A percentile compares a stretch with the other conserved stretches of the same genome.
phyloP scores from a whole-genome alignment of 2,329 filamentous ascomycete genomes.

The Stemphylium beticola region DNA sequence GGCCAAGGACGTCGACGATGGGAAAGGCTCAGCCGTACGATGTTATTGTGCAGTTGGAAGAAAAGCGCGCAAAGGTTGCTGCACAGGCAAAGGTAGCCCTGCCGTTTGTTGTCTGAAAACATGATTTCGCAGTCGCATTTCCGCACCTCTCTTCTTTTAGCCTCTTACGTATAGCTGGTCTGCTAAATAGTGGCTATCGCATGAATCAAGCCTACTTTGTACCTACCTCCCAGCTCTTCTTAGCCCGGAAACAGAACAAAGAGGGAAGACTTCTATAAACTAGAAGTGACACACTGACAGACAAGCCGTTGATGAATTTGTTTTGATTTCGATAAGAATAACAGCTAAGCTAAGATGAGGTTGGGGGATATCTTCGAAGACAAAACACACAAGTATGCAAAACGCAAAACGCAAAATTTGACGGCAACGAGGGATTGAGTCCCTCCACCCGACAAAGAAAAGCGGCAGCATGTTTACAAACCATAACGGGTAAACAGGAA shows the following conservation, averaged over 20 bases:
- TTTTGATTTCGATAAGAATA: slow-evolving; percentile 4
- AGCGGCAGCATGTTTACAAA: too few relatives aligned
- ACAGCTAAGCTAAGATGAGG: slow-evolving; percentile 12
- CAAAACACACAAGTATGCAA: slow-evolving; percentile 8
- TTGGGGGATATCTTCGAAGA: slow-evolving; percentile 17
- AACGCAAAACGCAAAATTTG: background rate
- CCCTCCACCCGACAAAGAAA: background rate
- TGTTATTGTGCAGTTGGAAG: slow-evolving; percentile 9
- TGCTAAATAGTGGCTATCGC: background rate
- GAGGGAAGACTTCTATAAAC: too few relatives aligned
- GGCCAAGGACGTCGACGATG: background rate
- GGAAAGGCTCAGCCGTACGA: slow-evolving; percentile 2
- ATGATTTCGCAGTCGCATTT: background rate
- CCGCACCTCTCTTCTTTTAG: background rate
- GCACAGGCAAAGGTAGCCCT: slow-evolving; percentile 7
- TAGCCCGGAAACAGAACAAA: too few relatives aligned
- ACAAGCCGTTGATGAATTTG: background rate
- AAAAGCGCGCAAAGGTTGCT: background rate
- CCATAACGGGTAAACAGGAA: background rate
- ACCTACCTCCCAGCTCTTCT: background rate
- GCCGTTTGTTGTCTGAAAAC: slow-evolving; percentile 19
- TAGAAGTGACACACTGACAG: background rate
- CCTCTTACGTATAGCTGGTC: background rate
- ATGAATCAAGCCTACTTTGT: background rate
- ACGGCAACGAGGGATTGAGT: background rate